Conservation (phyloP, 116 monocot species). For the Iris pallida region DNA sequence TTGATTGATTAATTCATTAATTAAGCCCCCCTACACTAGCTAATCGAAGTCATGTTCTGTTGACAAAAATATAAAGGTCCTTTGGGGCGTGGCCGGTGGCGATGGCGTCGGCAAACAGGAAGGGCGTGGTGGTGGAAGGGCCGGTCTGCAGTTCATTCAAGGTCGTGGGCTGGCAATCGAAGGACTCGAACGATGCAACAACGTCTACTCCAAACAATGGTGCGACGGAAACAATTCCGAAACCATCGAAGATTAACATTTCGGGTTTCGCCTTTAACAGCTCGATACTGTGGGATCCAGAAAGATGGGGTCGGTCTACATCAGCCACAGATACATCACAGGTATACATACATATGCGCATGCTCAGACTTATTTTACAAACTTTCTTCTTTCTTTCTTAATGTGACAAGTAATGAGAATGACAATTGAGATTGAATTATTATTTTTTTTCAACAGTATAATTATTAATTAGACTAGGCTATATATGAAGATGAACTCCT, state of each 20-base stretch:
- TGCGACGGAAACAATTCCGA: neutral
- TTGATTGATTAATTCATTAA: no score
- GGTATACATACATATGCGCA: conserved; percentile 17
- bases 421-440: no score
- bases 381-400: neutral
- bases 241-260: conserved; percentile 28
- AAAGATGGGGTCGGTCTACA: conserved; percentile 79
- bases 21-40: no score
- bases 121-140: conserved; percentile 6
- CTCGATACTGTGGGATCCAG: conserved; percentile 81
- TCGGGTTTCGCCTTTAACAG: conserved; percentile 91
- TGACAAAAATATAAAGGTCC: conserved; percentile 28
- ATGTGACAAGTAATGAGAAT: neutral
- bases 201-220: no score
- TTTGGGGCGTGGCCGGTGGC: conserved; percentile 16
- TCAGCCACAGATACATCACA: conserved; percentile 63
- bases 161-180: conserved; percentile 10
- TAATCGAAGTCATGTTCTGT: no score
- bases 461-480: neutral
- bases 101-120: conserved; percentile 12
- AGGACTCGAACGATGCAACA: conserved; percentile 24
- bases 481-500: no score
- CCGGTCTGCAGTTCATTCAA: conserved; percentile 6
- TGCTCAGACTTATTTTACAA: neutral
- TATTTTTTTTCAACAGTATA: neutral